These are phyloP conservation scores for Corylus avellana DNA, from an alignment of 306 rosid genomes.

Conservation along the genomic window DNA sequence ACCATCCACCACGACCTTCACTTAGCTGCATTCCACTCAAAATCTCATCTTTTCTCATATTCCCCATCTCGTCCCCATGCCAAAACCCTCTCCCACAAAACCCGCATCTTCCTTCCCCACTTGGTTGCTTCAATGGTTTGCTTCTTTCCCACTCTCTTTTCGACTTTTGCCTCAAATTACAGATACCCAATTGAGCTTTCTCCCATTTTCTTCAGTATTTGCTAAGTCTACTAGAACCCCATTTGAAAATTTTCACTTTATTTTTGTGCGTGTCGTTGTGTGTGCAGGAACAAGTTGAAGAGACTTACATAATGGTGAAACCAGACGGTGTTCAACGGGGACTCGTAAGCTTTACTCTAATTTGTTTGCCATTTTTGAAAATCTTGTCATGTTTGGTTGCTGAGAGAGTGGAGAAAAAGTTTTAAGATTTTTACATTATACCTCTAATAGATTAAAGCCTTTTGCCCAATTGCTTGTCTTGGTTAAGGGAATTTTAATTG, in stretches of 20 bases:
- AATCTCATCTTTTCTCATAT: conserved; percentile 57
- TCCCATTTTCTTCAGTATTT: background rate
- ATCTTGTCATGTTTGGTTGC: conserved; percentile 10
- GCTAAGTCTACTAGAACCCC: conserved; percentile 10
- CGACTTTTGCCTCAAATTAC: background rate
- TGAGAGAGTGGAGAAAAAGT: background rate
- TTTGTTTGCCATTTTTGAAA: conserved; percentile 14
- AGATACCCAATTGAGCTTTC: conserved; percentile 1
- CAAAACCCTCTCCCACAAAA: conserved; percentile 41
- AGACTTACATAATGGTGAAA: conserved; percentile 93
- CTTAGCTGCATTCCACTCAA: conserved; percentile 71
- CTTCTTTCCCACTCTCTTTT: background rate
- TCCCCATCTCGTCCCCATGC: conserved; percentile 36
- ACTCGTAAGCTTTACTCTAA: conserved; percentile 49
- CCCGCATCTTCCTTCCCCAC: conserved; percentile 74
- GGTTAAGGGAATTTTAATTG: background rate
- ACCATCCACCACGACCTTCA: conserved; percentile 33
- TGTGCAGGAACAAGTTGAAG: conserved; percentile 81
- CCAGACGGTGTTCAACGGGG: conserved; percentile 99
- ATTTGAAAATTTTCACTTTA: conserved; percentile 11
- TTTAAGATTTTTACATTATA: background rate
- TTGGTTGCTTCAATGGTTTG: conserved; percentile 79
- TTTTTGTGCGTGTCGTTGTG: background rate
- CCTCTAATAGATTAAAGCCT: background rate
- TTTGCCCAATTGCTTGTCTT: background rate